Evolutionary conservation across 2,329 filamentous ascomycete species (phyloP).

Genomic region (Colletotrichum sp.): DNA sequence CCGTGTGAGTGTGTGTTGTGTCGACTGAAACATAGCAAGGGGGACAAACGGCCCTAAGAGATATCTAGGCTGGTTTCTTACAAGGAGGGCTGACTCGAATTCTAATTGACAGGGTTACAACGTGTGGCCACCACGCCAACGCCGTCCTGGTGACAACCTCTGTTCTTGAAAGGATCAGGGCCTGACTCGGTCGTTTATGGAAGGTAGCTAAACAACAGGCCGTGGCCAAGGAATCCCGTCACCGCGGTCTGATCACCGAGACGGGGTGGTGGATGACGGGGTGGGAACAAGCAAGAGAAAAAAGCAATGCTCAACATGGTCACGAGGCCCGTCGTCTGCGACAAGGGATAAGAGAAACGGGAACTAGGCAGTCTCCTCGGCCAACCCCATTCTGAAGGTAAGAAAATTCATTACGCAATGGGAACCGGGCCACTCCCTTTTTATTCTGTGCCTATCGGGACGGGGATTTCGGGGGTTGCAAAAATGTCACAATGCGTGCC

Average conservation of each 20-base stretch:
- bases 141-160: neutral
- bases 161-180: neutral
- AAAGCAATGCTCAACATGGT: conserved; percentile 1
- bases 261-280: neutral
- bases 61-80: neutral
- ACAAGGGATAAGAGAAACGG: neutral
- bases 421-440: neutral
- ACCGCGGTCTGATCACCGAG: neutral
- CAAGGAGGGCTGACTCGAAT: neutral
- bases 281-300: neutral
- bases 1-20: neutral
- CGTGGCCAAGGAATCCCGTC: neutral
- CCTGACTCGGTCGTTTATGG: neutral
- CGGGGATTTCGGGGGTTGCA: neutral
- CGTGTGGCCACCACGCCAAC: neutral
- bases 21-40: conserved; percentile 12
- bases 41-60: neutral
- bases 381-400: neutral
- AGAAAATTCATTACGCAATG: neutral
- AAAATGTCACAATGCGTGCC: neutral
- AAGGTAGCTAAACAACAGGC: neutral
- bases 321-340: conserved; percentile 4
- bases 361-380: neutral
- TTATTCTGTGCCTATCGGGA: neutral
- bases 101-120: neutral